Evolutionary conservation across 1,284 basidiomycete genomes (phyloP).

Genomic region (Rugosomyces carneus): DNA sequence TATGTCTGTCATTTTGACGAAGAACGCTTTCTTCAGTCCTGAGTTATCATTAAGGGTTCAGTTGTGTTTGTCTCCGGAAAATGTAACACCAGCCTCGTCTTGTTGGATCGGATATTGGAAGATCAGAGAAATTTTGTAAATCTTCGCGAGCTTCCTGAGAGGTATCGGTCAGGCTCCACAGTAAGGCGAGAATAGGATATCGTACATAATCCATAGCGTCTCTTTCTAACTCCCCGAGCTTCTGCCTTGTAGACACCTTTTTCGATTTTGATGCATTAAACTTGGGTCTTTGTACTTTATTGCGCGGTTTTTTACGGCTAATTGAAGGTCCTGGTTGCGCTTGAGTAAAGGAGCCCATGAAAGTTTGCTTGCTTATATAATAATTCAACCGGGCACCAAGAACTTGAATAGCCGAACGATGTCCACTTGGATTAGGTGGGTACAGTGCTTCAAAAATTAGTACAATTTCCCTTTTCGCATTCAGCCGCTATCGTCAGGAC

Average conservation of each 20-base stretch:
- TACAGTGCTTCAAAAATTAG: too few species aligned
- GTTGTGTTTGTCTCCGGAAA: not conserved
- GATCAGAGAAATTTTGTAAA: slow-evolving; percentile 52
- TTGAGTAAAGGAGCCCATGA: slow-evolving; percentile 8
- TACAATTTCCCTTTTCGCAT: too few species aligned
- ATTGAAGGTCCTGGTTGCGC: slow-evolving; percentile 15
- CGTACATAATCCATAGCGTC: slow-evolving; percentile 55
- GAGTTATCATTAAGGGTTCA: not conserved
- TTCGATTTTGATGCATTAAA: slow-evolving; percentile 32
- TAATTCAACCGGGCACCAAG: too few species aligned
- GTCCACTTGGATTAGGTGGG: too few species aligned
- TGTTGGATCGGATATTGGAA: slow-evolving; percentile 65
- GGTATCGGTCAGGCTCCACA: not conserved
- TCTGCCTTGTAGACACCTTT: slow-evolving; percentile 46
- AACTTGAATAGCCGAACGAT: too few species aligned
- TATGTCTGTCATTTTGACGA: slow-evolving; percentile 85
- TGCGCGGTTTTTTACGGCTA: slow-evolving; percentile 13
- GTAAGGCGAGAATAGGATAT: not conserved
- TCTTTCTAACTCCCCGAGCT: slow-evolving; percentile 48
- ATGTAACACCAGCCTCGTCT: slow-evolving; percentile 49
- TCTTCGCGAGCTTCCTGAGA: slow-evolving; percentile 43
- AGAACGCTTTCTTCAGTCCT: slow-evolving; percentile 85
- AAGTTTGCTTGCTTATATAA: too few species aligned
- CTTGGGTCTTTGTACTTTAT: slow-evolving; percentile 19
- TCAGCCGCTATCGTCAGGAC: too few species aligned